These are phyloP conservation scores for Penicillium sclerotigenum DNA, from an alignment of 2,329 filamentous ascomycete genomes.

Conservation along the genomic window DNA sequence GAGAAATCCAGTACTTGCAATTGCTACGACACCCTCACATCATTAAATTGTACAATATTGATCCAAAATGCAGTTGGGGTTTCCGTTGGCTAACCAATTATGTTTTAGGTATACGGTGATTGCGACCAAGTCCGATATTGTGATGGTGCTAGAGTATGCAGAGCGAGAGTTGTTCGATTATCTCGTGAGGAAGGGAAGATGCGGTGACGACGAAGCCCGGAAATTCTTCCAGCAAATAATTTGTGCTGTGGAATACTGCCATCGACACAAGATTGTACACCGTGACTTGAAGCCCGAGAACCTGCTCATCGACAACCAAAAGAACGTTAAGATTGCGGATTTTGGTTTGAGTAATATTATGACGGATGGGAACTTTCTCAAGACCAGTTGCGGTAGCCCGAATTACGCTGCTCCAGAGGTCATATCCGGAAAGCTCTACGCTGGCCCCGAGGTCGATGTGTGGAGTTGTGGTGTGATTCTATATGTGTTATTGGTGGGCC, in stretches of 20 bases:
- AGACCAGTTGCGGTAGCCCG: constrained; percentile 95
- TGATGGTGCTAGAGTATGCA: constrained; percentile 98
- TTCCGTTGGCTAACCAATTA: constrained; percentile 16
- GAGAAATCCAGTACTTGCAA: constrained; percentile 97
- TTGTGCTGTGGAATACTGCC: constrained; percentile 97
- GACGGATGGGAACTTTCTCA: constrained; percentile 98
- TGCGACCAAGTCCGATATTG: constrained; percentile 88
- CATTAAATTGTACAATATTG: constrained; percentile 78
- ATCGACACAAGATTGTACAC: constrained; percentile 98
- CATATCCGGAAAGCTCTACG: constrained; percentile 95
- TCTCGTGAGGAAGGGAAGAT: constrained; percentile 88
- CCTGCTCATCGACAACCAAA: constrained; percentile 84
- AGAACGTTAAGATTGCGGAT: constrained; percentile 99
- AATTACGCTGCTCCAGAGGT: constrained; percentile 98
- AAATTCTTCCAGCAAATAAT: constrained; percentile 99
- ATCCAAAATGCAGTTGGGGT: background rate
- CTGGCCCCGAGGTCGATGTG: constrained; percentile 94
- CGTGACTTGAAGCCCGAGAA: constrained; percentile 98
- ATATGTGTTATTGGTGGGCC: constrained; percentile 62
- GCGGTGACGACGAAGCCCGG: constrained; percentile 87
- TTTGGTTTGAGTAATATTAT: constrained; percentile 99
- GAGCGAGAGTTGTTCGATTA: constrained; percentile 97
- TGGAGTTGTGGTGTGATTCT: constrained; percentile 66
- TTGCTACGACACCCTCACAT: constrained; percentile 94
- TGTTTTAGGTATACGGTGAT: constrained; percentile 81